phyloP scores from a whole-genome alignment of 345 rosid species.

The Alliaria petiolata region DNA sequence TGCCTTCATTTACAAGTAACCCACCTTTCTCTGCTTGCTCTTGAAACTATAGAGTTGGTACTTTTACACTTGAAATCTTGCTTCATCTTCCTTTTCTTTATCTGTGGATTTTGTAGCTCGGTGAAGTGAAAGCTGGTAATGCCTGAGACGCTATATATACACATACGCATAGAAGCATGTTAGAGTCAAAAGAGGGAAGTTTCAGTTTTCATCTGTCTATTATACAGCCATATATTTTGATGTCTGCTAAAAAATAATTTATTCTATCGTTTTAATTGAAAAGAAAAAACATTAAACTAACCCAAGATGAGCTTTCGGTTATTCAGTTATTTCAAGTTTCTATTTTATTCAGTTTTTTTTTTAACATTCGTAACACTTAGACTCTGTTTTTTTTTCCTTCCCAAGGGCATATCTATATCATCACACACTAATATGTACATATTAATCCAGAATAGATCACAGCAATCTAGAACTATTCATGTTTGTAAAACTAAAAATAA shows the following conservation, averaged over 20 bases:
- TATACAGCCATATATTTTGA: neutral
- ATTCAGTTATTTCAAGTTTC: neutral
- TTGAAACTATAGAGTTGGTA: neutral
- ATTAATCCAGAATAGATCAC: neutral
- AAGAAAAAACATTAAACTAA: neutral
- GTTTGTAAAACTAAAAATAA: neutral
- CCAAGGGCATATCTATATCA: neutral
- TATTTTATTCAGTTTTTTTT: neutral
- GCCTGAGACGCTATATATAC: neutral
- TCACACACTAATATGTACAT: neutral
- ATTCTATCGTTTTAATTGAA: neutral
- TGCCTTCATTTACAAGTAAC: constrained; percentile 89
- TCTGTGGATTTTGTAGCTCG: constrained; percentile 16
- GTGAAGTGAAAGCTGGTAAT: constrained; percentile 19
- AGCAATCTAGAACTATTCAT: neutral
- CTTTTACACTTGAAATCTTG: neutral
- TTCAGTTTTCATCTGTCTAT: neutral
- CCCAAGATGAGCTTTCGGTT: neutral
- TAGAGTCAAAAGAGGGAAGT: neutral
- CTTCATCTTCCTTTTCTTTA: neutral
- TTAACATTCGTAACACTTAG: neutral
- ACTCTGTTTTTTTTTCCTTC: neutral
- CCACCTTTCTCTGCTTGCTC: neutral
- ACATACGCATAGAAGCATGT: neutral
- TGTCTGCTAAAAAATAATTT: neutral